Percentiles rank a stretch among this genome's conserved stretches.
Conservation (phyloP, 805 yeast species). For the Kodamaea nitidulidarum region DNA sequence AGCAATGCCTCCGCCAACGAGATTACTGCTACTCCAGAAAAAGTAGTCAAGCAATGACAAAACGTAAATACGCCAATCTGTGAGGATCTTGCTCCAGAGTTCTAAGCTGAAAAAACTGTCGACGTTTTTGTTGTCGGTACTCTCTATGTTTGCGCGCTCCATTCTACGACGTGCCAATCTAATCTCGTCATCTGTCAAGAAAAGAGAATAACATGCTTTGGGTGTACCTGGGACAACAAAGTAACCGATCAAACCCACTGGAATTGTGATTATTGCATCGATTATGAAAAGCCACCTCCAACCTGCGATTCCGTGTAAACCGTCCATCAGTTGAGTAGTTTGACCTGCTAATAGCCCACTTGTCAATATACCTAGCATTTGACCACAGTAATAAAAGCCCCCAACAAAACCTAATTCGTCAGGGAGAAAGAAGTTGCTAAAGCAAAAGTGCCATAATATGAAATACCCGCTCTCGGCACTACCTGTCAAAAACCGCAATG, state of each 20-base stretch:
- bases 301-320: constrained; percentile 13
- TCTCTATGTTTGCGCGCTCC: constrained; percentile 15
- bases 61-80: constrained; percentile 30
- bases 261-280: constrained; percentile 21
- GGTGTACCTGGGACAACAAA: constrained; percentile 25
- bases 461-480: constrained; percentile 12
- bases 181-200: constrained; percentile 54
- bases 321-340: constrained; percentile 11
- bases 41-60: constrained; percentile 15
- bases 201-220: constrained; percentile 43
- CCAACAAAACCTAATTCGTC: constrained; percentile 26
- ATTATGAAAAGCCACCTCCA: constrained; percentile 22
- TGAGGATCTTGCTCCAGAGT: constrained; percentile 24
- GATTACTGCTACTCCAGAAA: constrained; percentile 6
- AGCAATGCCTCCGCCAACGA: constrained; percentile 5
- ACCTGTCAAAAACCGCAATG: constrained; percentile 19
- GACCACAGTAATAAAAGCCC: constrained; percentile 29
- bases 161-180: constrained; percentile 42
- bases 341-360: constrained; percentile 25
- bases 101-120: constrained; percentile 20
- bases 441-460: constrained; percentile 8
- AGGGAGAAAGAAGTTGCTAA: constrained; percentile 45
- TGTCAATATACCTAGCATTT: constrained; percentile 27
- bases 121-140: constrained; percentile 11
- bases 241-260: constrained; percentile 18